Base-by-base conservation (phyloP, 495 filamentous ascomycete species). In the Penicillium nucicola region DNA sequence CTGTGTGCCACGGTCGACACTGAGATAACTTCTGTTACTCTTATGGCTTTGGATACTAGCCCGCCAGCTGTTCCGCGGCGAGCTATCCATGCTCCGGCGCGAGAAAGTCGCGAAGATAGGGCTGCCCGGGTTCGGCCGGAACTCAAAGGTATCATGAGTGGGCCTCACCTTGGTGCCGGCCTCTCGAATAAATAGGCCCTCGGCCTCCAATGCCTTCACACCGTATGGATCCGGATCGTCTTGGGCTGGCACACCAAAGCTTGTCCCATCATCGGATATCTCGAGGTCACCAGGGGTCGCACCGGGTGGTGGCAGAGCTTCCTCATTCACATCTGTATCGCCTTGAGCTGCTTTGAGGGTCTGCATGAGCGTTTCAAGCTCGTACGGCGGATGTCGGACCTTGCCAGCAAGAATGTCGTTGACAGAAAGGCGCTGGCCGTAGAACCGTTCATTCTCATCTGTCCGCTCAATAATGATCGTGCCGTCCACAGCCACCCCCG, bases 391-490 rank as follows among this genome's bases (percentile, higher is more conserved):
- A 62, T 88, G 81, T 37, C 81, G 76, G 20, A 82, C 84, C 62
- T 91, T 92, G 50, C 89, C 89, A 1, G 86, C 83, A 11, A 96
- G 69, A 48, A 96, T 92, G 52, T 96, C 89, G 15, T 77, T 74
- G n/a, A 89, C 87, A 12, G 80, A 76, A 38, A 95, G 77, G 36
- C 77, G 80, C 62, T 87, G 76, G 17, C 81, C 81, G 66, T 93
- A 96, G 58, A 95, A 95, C 5, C 83, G 77, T 64, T 90, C 90
- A 65, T 96, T 96, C 70, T 95, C 91, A 58, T 95, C 90, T 3
- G 79, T 83, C 15, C 91, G 81, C 65, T 96, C 91, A 43, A 88
- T 85, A 49, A 96, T 75, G 45, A 93, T 76, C 0, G 90, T 93
- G 1, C 91, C 91, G 52, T 95, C 88, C 20, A 95, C 72, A 48